A percentile compares a stretch with the other conserved stretches of the same genome.
Evolutionary conservation across 2,329 filamentous ascomycete genomes (phyloP).

Genomic region (Nemania sp.): DNA sequence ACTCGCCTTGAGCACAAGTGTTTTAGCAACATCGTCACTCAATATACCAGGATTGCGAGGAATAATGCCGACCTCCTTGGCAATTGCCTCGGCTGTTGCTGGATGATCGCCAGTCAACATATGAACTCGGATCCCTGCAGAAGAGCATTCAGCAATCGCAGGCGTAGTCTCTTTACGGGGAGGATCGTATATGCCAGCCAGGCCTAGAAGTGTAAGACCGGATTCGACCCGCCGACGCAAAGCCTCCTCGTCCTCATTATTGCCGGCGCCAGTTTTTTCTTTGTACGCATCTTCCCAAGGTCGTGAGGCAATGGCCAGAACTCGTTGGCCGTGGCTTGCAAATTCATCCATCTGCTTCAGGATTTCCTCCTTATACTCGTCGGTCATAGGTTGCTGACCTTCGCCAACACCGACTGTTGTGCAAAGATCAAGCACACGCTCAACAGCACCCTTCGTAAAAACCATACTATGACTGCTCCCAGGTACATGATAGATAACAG

Average conservation of each 20-base stretch:
- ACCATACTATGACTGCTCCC: conserved; percentile 52
- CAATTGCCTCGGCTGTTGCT: conserved; percentile 77
- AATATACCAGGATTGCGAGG: conserved; percentile 63
- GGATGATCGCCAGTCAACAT: conserved; percentile 86
- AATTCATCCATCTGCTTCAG: conserved; percentile 60
- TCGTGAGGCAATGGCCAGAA: conserved; percentile 71
- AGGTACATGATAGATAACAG: conserved; percentile 67
- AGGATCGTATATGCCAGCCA: conserved; percentile 85
- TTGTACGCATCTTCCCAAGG: conserved; percentile 56
- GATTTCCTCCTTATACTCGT: conserved; percentile 53
- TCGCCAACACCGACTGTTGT: conserved; percentile 49
- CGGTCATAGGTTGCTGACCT: conserved; percentile 50
- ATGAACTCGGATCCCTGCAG: conserved; percentile 76
- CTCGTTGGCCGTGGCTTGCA: conserved; percentile 70
- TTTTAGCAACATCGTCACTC: conserved; percentile 63
- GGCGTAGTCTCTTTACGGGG: conserved; percentile 78
- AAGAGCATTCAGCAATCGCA: conserved; percentile 70
- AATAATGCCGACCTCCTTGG: conserved; percentile 77
- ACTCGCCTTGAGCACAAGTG: conserved; percentile 73
- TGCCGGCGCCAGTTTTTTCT: conserved; percentile 28
- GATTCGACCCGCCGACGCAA: conserved; percentile 67
- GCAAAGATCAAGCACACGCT: conserved; percentile 62
- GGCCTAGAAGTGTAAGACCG: conserved; percentile 73
- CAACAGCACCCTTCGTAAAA: conserved; percentile 66
- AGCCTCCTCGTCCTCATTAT: conserved; percentile 45